Percentiles rank a stretch among this genome's conserved stretches.
Evolutionary conservation across 108 stramenopile species (phyloP).

Genomic region (Epithemia pelagica): DNA sequence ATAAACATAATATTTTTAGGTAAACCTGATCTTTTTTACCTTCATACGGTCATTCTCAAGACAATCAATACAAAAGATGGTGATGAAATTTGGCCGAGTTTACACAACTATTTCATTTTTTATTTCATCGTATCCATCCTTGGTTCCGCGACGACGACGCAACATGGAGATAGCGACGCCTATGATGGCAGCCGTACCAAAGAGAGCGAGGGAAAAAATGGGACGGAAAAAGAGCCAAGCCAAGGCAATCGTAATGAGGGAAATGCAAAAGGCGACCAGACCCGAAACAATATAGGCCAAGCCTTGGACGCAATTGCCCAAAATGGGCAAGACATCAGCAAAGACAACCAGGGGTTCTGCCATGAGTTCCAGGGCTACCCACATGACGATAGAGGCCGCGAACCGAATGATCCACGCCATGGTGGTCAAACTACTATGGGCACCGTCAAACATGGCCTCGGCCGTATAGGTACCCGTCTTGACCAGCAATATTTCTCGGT

Average conservation of each 20-base stretch:
- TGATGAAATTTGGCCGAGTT: too few species aligned
- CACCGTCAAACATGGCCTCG: slow-evolving; percentile 25
- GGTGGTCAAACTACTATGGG: slow-evolving; percentile 11
- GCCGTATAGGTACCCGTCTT: slow-evolving; percentile 10
- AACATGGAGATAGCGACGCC: neutral
- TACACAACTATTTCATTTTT: too few species aligned
- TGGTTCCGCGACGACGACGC: neutral
- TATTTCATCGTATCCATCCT: neutral
- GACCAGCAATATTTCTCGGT: slow-evolving; percentile 19
- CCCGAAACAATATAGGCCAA: neutral
- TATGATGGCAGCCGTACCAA: neutral
- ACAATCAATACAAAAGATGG: too few species aligned
- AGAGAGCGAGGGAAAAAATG: slow-evolving; percentile 6
- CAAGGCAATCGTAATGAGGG: slow-evolving; percentile 8
- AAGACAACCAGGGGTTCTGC: slow-evolving; percentile 23
- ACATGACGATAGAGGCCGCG: slow-evolving; percentile 25
- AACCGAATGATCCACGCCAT: slow-evolving; percentile 24
- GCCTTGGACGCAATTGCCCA: slow-evolving; percentile 20
- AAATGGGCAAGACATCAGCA: slow-evolving; percentile 28
- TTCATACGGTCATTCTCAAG: too few species aligned
- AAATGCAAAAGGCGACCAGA: slow-evolving; percentile 6
- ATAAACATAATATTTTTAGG: too few species aligned
- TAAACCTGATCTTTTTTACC: too few species aligned
- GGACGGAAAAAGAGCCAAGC: slow-evolving; percentile 13
- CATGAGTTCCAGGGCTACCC: slow-evolving; percentile 13